Evolutionary conservation across 768 basidiomycete genomes (phyloP).

Genomic region (Tephrocybe sp.): DNA sequence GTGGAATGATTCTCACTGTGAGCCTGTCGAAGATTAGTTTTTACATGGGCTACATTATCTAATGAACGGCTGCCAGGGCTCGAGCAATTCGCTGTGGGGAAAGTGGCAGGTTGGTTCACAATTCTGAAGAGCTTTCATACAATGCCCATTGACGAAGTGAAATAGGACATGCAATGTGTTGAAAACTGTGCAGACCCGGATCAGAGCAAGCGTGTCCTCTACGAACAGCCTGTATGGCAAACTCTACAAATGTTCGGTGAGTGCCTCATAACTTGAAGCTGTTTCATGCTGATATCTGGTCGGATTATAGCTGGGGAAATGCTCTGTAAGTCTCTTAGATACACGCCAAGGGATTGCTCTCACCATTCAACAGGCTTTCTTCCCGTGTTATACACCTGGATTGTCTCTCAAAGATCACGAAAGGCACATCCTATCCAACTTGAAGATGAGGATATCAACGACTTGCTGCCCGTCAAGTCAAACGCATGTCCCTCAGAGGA

Average conservation of each 20-base stretch:
- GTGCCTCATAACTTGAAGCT: conserved; percentile 28
- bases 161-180: conserved; percentile 95
- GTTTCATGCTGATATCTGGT: conserved; percentile 23
- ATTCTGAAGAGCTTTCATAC: not conserved
- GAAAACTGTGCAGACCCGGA: conserved; percentile 80
- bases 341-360: conserved; percentile 16
- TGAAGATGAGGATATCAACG: conserved; percentile 38
- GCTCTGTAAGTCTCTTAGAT: conserved; percentile 68
- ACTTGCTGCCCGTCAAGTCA: conserved; percentile 31
- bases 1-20: conserved; percentile 90
- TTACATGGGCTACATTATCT: conserved; percentile 5
- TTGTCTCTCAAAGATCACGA: conserved; percentile 46
- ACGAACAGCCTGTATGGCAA: conserved; percentile 95
- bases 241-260: conserved; percentile 85
- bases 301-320: conserved; percentile 91
- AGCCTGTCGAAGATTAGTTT: conserved; percentile 13
- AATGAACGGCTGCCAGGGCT: conserved; percentile 48
- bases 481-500: conserved; percentile 30
- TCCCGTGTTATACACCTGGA: conserved; percentile 71
- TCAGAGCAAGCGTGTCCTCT: conserved; percentile 61
- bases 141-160: not conserved
- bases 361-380: conserved; percentile 62
- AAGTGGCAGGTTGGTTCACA: conserved; percentile 67
- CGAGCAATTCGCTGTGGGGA: conserved; percentile 77
- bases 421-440: conserved; percentile 51